Conservation (phyloP, 2,329 filamentous ascomycete species). For the Hypoxylon sp. region DNA sequence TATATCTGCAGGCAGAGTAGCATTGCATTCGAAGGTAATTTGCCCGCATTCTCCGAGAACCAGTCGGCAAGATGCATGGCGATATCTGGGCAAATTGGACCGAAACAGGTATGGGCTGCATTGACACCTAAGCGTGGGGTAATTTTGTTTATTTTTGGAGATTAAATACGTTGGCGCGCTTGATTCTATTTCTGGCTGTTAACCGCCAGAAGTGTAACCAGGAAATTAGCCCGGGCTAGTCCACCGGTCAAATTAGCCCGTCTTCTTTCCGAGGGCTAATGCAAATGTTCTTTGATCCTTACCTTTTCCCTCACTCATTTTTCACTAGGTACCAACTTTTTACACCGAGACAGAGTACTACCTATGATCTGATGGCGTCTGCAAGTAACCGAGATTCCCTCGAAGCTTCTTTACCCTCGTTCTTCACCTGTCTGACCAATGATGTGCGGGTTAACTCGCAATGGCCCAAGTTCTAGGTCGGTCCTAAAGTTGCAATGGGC, state of each 20-base stretch:
- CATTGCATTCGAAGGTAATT: slow-evolving; percentile 34
- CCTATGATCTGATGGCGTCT: slow-evolving; percentile 34
- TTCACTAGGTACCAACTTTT: background rate
- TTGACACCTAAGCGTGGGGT: slow-evolving; percentile 19
- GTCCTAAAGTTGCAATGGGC: slow-evolving; percentile 27
- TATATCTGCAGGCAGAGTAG: slow-evolving; percentile 18
- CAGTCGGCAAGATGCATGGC: slow-evolving; percentile 12
- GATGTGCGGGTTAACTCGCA: slow-evolving; percentile 8
- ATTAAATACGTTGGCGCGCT: slow-evolving; percentile 18
- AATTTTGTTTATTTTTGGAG: slow-evolving; percentile 36
- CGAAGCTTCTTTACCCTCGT: slow-evolving; percentile 32
- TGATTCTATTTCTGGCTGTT: slow-evolving; percentile 46
- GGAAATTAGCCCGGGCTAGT: slow-evolving; percentile 15
- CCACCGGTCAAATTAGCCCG: slow-evolving; percentile 42
- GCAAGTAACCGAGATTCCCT: slow-evolving; percentile 34
- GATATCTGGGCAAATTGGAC: slow-evolving; percentile 37
- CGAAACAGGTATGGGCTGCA: slow-evolving; percentile 21
- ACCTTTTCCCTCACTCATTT: background rate
- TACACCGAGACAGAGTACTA: slow-evolving; percentile 21
- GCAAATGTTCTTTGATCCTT: slow-evolving; percentile 2
- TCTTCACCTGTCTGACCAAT: slow-evolving; percentile 26
- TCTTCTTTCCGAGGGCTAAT: slow-evolving; percentile 30
- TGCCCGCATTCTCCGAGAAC: slow-evolving; percentile 27
- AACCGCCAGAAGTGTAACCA: slow-evolving; percentile 34
- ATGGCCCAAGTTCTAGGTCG: slow-evolving; percentile 29